These are phyloP conservation scores for Vachellia collinsii DNA, from an alignment of 306 rosid species.

Conservation along the genomic window DNA sequence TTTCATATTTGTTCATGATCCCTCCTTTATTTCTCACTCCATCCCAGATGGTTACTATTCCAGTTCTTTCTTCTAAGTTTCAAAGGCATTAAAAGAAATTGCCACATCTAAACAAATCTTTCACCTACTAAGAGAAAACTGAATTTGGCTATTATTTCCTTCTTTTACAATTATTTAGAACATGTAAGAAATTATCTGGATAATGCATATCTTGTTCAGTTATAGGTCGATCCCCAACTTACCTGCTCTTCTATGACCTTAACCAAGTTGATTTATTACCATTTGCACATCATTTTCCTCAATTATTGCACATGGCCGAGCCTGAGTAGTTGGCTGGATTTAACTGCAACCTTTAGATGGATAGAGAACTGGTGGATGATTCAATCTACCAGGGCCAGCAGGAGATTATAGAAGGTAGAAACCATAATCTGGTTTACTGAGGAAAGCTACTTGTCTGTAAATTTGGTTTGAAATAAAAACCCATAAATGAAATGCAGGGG, in stretches of 20 bases:
- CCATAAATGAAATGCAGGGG: conserved; percentile 14
- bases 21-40: conserved; percentile 8
- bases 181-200: conserved; percentile 16
- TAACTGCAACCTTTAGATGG: conserved; percentile 32
- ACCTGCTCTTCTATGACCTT: conserved; percentile 37
- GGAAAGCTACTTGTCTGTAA: conserved; percentile 24
- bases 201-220: conserved; percentile 37
- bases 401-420: background rate
- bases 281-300: conserved; percentile 25
- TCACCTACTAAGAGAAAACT: background rate
- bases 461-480: background rate
- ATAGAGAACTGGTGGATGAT: conserved; percentile 27
- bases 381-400: conserved; percentile 18
- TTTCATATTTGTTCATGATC: conserved; percentile 13
- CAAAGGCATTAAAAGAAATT: background rate
- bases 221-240: conserved; percentile 33
- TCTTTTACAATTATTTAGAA: conserved; percentile 18
- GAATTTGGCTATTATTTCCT: background rate
- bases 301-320: conserved; percentile 43
- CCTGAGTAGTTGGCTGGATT: conserved; percentile 39
- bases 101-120: background rate
- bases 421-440: conserved; percentile 12
- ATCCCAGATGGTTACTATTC: conserved; percentile 3
- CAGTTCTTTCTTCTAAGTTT: conserved; percentile 7
- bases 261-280: conserved; percentile 30